Evolutionary conservation across 2,329 filamentous ascomycete genomes (phyloP).

Genomic region (Trichoderma breve): DNA sequence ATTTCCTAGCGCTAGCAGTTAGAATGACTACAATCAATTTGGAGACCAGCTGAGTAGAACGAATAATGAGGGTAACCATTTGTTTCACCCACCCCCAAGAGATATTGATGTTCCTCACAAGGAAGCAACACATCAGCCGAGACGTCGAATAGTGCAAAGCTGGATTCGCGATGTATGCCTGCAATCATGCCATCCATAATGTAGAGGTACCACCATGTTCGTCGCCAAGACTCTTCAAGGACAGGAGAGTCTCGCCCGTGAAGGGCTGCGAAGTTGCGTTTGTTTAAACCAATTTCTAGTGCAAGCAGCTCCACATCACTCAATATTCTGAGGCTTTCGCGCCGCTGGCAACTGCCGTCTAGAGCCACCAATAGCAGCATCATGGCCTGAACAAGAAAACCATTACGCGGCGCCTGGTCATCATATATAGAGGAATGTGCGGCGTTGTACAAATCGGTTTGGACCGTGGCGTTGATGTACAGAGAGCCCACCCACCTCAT

Average conservation of each 20-base stretch:
- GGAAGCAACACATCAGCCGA: neutral
- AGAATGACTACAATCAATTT: neutral
- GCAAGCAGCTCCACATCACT: neutral
- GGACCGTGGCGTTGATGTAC: neutral
- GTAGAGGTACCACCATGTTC: neutral
- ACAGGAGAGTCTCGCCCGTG: neutral
- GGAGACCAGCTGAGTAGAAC: neutral
- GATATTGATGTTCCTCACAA: neutral
- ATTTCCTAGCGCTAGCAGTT: neutral
- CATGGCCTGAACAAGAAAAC: neutral
- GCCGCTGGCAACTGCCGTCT: neutral
- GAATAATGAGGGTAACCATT: neutral
- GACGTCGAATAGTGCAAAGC: neutral
- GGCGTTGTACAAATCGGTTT: neutral
- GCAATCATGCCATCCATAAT: neutral
- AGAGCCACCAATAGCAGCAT: neutral
- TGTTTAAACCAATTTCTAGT: neutral
- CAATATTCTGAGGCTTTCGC: neutral
- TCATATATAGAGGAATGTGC: neutral
- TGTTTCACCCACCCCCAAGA: neutral
- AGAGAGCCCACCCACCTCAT: neutral
- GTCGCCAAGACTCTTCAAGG: neutral
- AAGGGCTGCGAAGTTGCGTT: neutral
- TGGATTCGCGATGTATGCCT: neutral
- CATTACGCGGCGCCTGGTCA: neutral